A percentile compares a stretch with the other conserved stretches of the same genome.
Evolutionary conservation across 106 monocot genomes (phyloP).

Genomic region (Dioscorea dumetorum): DNA sequence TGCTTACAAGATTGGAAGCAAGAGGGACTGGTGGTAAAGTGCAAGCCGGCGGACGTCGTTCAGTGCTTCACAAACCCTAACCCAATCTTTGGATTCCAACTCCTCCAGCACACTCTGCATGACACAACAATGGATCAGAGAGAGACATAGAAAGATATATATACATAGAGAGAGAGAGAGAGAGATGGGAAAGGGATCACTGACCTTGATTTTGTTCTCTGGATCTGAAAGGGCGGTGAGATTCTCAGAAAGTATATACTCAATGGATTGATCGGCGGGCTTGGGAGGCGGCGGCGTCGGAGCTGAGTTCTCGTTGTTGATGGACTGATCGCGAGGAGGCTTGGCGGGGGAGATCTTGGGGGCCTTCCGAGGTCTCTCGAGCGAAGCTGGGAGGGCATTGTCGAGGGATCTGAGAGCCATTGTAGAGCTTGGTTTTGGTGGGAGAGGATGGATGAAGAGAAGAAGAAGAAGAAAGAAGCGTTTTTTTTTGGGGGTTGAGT

Average conservation of each 20-base stretch:
- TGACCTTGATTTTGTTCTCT: conserved; percentile 39
- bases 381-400: conserved; percentile 39
- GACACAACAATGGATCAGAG: neutral
- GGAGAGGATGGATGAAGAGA: neutral
- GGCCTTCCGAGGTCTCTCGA: conserved; percentile 68
- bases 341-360: conserved; percentile 27
- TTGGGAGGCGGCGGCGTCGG: neutral
- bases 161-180: neutral
- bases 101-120: conserved; percentile 48
- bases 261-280: conserved; percentile 34
- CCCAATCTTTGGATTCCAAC: conserved; percentile 73
- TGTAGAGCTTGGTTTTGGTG: neutral
- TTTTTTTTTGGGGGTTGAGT: neutral
- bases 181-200: neutral
- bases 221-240: conserved; percentile 47
- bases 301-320: conserved; percentile 40
- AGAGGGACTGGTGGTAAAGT: conserved; percentile 42
- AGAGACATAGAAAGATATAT: neutral
- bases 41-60: conserved; percentile 67
- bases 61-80: conserved; percentile 47
- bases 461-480: neutral
- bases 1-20: conserved; percentile 70
- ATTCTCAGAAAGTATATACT: conserved; percentile 66
- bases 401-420: conserved; percentile 86
- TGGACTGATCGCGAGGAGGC: neutral